Percentiles rank a stretch among this genome's conserved stretches.
Conservation (phyloP, 257 asterid species). For the Vinca minor region DNA sequence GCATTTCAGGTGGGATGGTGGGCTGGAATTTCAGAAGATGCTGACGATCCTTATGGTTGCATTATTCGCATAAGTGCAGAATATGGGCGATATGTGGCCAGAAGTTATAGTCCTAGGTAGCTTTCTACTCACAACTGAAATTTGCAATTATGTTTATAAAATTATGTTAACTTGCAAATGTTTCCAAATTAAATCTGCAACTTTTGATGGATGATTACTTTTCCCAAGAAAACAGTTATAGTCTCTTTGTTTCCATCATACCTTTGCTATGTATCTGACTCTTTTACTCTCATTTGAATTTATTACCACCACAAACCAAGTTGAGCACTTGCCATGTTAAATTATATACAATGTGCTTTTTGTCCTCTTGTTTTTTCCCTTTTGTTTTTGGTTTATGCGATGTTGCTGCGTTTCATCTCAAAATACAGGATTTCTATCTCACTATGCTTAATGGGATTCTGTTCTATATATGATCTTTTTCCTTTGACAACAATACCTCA, state of each 20-base stretch:
- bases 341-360: neutral
- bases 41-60: constrained; percentile 73
- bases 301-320: neutral
- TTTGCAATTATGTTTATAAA: constrained; percentile 8
- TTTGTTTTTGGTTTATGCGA: neutral
- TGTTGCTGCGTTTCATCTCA: neutral
- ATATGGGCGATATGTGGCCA: constrained; percentile 85
- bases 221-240: neutral
- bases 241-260: neutral
- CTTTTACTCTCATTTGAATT: neutral
- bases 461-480: neutral
- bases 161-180: neutral
- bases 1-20: constrained; percentile 93
- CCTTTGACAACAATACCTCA: neutral
- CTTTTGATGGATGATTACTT: neutral
- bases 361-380: neutral
- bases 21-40: constrained; percentile 83
- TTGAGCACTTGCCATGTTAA: neutral
- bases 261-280: neutral
- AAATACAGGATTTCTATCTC: neutral
- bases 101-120: constrained; percentile 92
- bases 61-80: constrained; percentile 81
- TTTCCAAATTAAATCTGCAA: neutral
- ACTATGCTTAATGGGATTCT: neutral
- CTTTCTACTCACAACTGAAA: constrained; percentile 11